phyloP scores from a whole-genome alignment of 768 basidiomycete genomes.

The Cyathus striatus region DNA sequence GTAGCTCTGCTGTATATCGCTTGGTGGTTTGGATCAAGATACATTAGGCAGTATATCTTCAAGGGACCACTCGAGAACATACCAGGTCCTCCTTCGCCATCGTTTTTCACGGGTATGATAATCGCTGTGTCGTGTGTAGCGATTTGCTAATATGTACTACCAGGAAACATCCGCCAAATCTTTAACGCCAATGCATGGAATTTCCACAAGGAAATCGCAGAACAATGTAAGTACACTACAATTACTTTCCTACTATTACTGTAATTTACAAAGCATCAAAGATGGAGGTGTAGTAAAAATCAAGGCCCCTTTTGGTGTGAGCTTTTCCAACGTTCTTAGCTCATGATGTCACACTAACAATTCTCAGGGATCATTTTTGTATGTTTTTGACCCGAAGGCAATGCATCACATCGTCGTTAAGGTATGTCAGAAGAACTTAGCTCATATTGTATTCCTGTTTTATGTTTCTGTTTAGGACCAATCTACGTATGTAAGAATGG shows the following conservation, averaged over 20 bases:
- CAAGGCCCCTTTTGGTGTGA: conserved; percentile 28
- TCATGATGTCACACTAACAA: background rate
- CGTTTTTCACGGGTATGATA: conserved; percentile 28
- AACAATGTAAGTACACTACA: conserved; percentile 26
- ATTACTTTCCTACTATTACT: too few species aligned
- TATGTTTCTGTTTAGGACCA: conserved; percentile 17
- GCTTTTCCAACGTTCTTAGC: conserved; percentile 4
- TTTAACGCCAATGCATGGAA: conserved; percentile 28
- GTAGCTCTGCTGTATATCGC: too few species aligned
- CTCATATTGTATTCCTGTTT: background rate
- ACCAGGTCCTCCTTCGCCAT: conserved; percentile 29
- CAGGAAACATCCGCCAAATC: conserved; percentile 28
- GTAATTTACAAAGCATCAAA: conserved; percentile 3
- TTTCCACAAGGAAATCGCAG: conserved; percentile 26
- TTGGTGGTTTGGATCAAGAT: too few species aligned
- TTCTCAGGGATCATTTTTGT: conserved; percentile 24
- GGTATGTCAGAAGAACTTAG: conserved; percentile 15
- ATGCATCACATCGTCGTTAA: conserved; percentile 41
- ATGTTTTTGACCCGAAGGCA: conserved; percentile 39
- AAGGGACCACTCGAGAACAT: conserved; percentile 24
- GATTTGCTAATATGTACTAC: background rate
- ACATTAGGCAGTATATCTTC: conserved; percentile 4
- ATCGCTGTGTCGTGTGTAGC: background rate
- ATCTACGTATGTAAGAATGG: conserved; percentile 23
- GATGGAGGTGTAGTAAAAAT: conserved; percentile 27